Evolutionary conservation across 2,329 filamentous ascomycete species (phyloP), one percentile per base, ranked within the genome.

Genomic region (Paraphoma chrysanthemicola): DNA sequence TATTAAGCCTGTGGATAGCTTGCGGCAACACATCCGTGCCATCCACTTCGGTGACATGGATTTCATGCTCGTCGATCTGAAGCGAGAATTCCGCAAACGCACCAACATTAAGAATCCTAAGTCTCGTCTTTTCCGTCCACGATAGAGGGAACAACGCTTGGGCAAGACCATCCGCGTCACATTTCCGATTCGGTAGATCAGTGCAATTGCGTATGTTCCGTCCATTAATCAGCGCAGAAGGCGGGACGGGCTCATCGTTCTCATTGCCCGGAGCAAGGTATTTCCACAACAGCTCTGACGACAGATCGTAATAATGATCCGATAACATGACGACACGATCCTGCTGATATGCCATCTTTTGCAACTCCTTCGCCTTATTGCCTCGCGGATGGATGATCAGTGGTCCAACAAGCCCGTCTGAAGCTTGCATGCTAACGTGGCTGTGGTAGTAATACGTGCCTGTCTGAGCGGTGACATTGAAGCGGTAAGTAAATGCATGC

Each of bases 31-130:
- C 81, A 29, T 85, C 80, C 3, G 85, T 88, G 7, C 88, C 88
- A 68, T 91, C 89, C 0, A 88, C 86, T 71, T 91, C 88, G 2
- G 86, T 87, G 39, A 91, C 77, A 36, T 82, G 80, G 48, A 88
- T 82, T 46, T 79, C 70, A 59, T 91, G 89, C 62, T 88, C 83
- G 59, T 91, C 89, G 39, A 91, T 77, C 47, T 86, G 84, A 54
- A 85, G 77, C 50, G 80, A 79, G 57, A 83, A 81, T 10, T 78
- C 79, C 1, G 80, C 79, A 77, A 92, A 93, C 14, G 89, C 90
- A 12, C 87, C 90, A 17, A 92, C 85, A 65, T 92, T 92, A 64
- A 92, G 80, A 56, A 93, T 80, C 43, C 88, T 88, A 65, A 94
- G 83, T 8, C 92, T 78, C 56, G 93, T 93, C 0, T 88, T 93